These are phyloP conservation scores for Artomyces pyxidatus DNA, from an alignment of 768 basidiomycete genomes.

Conservation along the genomic window DNA sequence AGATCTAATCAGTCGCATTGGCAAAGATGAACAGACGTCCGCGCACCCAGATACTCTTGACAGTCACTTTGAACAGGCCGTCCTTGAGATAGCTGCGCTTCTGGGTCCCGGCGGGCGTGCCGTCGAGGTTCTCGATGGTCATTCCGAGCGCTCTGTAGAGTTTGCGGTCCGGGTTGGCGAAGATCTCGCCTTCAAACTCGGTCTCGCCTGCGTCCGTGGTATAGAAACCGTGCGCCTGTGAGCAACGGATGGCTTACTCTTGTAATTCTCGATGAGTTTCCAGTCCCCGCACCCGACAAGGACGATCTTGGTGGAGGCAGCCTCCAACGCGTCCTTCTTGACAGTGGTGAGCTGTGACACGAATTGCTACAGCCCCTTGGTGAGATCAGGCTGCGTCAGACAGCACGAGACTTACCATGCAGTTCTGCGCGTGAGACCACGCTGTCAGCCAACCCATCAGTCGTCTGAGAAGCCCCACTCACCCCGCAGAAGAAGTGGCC, in stretches of 20 bases:
- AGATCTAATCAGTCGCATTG: not conserved
- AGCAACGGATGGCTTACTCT: not conserved
- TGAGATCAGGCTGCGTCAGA: not conserved
- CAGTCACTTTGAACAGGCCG: not conserved
- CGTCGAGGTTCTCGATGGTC: conserved; percentile 8
- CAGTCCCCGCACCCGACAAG: conserved; percentile 14
- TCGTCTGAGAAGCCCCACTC: not conserved
- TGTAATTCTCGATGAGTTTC: conserved; percentile 12
- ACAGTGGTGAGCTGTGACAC: conserved; percentile 10
- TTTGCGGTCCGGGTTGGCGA: conserved; percentile 13
- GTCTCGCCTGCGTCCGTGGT: not conserved
- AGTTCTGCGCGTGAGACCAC: not conserved
- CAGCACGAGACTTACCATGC: conserved; percentile 6
- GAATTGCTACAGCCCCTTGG: conserved; percentile 8
- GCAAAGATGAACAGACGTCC: not conserved
- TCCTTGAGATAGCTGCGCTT: conserved; percentile 10
- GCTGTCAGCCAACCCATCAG: not conserved
- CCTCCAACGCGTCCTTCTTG: conserved; percentile 7
- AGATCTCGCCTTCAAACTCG: conserved; percentile 11
- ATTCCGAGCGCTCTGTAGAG: conserved; percentile 11
- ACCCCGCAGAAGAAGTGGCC: conserved; percentile 16
- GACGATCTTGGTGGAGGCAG: conserved; percentile 1
- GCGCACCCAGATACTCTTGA: conserved; percentile 11
- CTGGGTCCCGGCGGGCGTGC: conserved; percentile 6
- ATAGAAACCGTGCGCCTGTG: not conserved